Percentiles rank a stretch among this genome's conserved stretches.
Conservation (phyloP, 176 grass and related monocot genomes). For the Avena atlantica region DNA sequence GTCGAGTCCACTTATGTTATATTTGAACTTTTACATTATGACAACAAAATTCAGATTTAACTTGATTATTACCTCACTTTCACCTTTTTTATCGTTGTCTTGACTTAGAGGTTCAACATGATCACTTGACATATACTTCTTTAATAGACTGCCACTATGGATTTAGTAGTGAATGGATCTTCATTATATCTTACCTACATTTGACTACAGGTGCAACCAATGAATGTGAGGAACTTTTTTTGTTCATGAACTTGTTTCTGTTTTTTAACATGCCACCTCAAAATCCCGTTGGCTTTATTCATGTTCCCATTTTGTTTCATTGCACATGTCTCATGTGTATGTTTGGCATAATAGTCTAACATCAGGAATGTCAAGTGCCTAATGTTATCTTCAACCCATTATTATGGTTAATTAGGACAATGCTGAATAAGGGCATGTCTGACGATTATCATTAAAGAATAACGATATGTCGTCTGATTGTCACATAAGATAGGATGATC, state of each 20-base stretch:
- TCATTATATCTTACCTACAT: constrained; percentile 75
- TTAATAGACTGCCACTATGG: constrained; percentile 76
- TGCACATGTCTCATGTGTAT: no score
- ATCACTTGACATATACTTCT: constrained; percentile 71
- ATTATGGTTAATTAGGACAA: no score
- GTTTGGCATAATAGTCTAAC: no score
- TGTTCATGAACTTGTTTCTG: not conserved
- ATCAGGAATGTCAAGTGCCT: no score
- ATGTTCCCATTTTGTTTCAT: not conserved
- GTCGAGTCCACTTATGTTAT: not conserved
- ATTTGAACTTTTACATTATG: not conserved
- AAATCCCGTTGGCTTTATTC: no score
- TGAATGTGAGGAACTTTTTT: constrained; percentile 9
- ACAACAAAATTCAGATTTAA: not conserved
- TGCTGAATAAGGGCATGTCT: no score
- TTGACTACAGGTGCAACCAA: constrained; percentile 82
- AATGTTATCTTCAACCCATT: no score
- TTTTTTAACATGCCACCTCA: no score
- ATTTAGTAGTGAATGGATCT: constrained; percentile 77
- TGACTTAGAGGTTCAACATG: constrained; percentile 76
- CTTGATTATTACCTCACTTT: not conserved
- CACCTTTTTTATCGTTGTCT: not conserved
- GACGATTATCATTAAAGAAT: no score
- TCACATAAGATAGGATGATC: no score
- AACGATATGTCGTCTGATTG: no score